Evolutionary conservation across 805 yeast species (phyloP).

Genomic region (Lipomyces sp.): DNA sequence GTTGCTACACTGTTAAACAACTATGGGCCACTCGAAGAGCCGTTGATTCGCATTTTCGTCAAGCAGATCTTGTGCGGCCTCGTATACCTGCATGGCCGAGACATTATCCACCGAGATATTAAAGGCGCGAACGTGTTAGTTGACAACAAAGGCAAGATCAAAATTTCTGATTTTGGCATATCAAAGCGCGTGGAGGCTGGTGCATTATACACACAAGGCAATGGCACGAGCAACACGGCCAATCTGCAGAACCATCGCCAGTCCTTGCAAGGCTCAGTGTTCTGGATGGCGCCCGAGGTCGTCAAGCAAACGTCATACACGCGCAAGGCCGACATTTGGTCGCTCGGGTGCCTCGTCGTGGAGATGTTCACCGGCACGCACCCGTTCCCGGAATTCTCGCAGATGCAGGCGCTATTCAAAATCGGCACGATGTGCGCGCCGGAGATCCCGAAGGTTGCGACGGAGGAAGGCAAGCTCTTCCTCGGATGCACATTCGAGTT

Average conservation of each 20-base stretch:
- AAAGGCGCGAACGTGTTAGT: conserved; percentile 85
- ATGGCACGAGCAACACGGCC: conserved; percentile 33
- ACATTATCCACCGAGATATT: conserved; percentile 80
- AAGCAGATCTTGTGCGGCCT: conserved; percentile 75
- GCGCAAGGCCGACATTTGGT: conserved; percentile 94
- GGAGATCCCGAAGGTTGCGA: conserved; percentile 62
- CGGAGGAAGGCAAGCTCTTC: conserved; percentile 66
- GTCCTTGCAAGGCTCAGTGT: conserved; percentile 89
- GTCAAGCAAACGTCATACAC: conserved; percentile 91
- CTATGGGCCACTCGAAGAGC: conserved; percentile 79
- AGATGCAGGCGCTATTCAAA: conserved; percentile 95
- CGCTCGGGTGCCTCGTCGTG: conserved; percentile 87
- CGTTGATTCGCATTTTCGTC: conserved; percentile 65
- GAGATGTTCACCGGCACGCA: conserved; percentile 96
- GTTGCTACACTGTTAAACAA: conserved; percentile 66
- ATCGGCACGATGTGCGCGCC: conserved; percentile 83
- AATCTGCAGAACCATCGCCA: conserved; percentile 53
- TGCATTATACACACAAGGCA: conserved; percentile 35
- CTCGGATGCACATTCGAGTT: conserved; percentile 64
- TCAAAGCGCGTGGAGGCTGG: conserved; percentile 63
- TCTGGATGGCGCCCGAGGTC: conserved; percentile 99
- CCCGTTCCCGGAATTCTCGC: conserved; percentile 92
- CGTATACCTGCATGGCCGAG: conserved; percentile 66
- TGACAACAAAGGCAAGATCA: conserved; percentile 75
- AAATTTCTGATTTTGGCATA: conserved; percentile 84